A percentile compares a stretch with the other conserved stretches of the same genome.
Evolutionary conservation across 2,329 filamentous ascomycete genomes (phyloP).

Genomic region (Diplodia seriata): DNA sequence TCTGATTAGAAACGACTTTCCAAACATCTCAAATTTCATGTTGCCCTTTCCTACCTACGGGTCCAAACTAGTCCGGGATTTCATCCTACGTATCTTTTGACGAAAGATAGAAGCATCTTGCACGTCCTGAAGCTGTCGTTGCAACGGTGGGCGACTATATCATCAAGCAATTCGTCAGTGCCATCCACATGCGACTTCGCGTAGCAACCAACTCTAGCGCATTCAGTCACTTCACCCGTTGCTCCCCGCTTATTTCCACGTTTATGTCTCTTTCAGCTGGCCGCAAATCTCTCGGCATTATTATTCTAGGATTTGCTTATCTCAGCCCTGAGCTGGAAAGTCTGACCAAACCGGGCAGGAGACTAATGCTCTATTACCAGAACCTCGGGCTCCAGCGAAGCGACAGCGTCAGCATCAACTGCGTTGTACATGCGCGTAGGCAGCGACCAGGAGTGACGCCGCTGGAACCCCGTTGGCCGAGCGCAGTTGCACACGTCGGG

Average conservation of each 20-base stretch:
- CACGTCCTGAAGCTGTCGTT: neutral
- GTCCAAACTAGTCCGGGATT: too few relatives aligned
- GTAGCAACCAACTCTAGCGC: neutral
- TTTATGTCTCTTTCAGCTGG: neutral
- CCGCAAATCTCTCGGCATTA: constrained; percentile 4
- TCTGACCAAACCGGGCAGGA: constrained; percentile 5
- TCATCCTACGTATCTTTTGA: neutral
- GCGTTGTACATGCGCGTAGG: neutral
- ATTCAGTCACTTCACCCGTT: neutral
- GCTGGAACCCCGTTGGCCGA: neutral
- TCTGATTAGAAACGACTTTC: neutral
- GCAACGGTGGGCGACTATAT: neutral
- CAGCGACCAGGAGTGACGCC: constrained; percentile 6
- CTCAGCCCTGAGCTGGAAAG: neutral
- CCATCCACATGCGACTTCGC: neutral
- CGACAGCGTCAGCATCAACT: neutral
- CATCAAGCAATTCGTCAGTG: neutral
- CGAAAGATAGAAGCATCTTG: too few relatives aligned
- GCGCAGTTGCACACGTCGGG: constrained; percentile 11
- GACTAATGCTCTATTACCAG: neutral
- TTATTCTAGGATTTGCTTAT: neutral
- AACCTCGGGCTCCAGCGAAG: neutral
- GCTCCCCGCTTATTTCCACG: neutral
- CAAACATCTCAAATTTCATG: neutral
- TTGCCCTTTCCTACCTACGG: neutral